Base-by-base conservation (phyloP, 176 grass and related monocot genomes). In the Aegilops speltoides region DNA sequence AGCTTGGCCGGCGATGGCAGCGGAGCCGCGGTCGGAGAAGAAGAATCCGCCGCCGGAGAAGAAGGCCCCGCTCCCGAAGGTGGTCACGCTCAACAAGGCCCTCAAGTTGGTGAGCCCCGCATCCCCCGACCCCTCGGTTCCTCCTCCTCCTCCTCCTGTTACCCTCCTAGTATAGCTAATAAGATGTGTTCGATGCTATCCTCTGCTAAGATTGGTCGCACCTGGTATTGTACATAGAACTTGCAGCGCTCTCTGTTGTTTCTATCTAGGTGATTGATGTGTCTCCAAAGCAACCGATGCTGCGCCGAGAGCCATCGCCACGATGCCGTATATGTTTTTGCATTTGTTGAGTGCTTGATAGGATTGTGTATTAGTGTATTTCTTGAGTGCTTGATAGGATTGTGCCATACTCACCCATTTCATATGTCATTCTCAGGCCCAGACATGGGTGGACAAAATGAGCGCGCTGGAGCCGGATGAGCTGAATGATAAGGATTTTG, bases 361-460 rank as follows among this genome's bases (percentile, higher is more conserved):
- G 2, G 2, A 25, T 73, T 73, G 11, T 23, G 62, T 46, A 14
- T 50, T 0, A 50, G 48, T 52, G 48, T 17, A 52, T 16, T 26
- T 16, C 1, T 26, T 6, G 38, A 73, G n/a, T 24, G 6, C 24
- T 45, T 24, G 6, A 73, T 26, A 26, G 13, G 3, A 28, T 75
- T 75, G 12, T 24, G 63, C 0, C 6, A 23, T 67, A 15, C 60
- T 81, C 41, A 81, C 19, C 68, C 1, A 5, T 48, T 50, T 8
- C 16, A 40, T 36, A n/a, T 66, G 41, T 65, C 17, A 76, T 82
- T 86, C 38, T 80, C 69, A 95, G 96, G 93, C 91, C 60, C 89
- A 95, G 82, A 81, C 87, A 76, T 95, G 96, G 93, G 91, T 98
- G 43, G 91, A 92, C 68, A 93, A 92, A 62, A 95, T 98, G 93